These are phyloP conservation scores for Diutina siamensis DNA, from an alignment of 1,139 yeast species.

Conservation along the genomic window DNA sequence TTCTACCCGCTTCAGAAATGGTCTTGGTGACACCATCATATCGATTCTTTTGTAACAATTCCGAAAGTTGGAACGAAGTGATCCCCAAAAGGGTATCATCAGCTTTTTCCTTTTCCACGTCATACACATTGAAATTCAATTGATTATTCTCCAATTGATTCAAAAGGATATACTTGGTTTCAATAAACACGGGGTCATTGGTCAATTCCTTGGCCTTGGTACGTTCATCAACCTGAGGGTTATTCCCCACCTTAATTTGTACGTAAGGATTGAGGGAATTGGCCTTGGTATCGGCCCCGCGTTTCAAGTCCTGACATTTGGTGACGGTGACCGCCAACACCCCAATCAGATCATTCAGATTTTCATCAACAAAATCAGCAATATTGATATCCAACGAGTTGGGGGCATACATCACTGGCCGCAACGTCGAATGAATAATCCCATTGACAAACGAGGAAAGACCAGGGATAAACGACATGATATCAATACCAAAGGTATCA, in stretches of 20 bases:
- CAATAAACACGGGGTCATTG: constrained; percentile 53
- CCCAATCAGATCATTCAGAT: constrained; percentile 56
- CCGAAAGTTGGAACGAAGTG: constrained; percentile 43
- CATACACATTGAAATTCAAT: constrained; percentile 40
- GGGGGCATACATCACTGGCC: constrained; percentile 78
- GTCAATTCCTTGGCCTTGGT: constrained; percentile 48
- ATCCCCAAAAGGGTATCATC: constrained; percentile 40
- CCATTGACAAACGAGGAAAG: constrained; percentile 62
- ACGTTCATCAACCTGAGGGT: constrained; percentile 30
- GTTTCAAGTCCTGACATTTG: constrained; percentile 39
- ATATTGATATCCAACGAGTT: constrained; percentile 65
- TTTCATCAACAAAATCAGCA: constrained; percentile 54
- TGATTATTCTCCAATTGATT: constrained; percentile 45
- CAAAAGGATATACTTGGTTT: constrained; percentile 49
- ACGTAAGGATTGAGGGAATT: constrained; percentile 51
- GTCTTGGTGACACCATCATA: constrained; percentile 23
- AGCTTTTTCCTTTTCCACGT: constrained; percentile 39
- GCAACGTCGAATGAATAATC: constrained; percentile 55
- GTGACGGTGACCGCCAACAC: constrained; percentile 52
- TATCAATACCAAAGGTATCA: constrained; percentile 70
- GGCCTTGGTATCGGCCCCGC: constrained; percentile 26
- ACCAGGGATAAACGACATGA: constrained; percentile 77
- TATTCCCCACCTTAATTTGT: constrained; percentile 33
- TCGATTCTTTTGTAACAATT: constrained; percentile 43
- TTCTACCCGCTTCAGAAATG: constrained; percentile 39